Conservation (phyloP, 2,329 filamentous ascomycete genomes). For the Sordariomycetes sp. region DNA sequence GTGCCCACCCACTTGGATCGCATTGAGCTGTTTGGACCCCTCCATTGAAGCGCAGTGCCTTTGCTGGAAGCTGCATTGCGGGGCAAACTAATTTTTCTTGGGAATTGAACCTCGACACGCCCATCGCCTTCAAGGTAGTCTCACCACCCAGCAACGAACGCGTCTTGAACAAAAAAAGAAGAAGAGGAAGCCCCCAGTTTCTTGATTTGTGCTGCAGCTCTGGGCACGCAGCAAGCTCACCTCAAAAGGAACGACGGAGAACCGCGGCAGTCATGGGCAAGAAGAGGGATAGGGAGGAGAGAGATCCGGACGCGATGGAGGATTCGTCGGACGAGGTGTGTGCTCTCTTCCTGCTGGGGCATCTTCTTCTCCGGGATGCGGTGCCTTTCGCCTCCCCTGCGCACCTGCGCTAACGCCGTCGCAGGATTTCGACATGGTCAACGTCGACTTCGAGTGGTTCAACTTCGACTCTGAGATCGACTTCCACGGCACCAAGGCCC, state of each 20-base stretch:
- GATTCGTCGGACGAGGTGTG: constrained; percentile 43
- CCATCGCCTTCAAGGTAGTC: background rate
- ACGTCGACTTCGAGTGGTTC: constrained; percentile 99
- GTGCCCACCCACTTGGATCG: no score
- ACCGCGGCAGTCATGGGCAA: constrained; percentile 18
- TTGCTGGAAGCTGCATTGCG: background rate
- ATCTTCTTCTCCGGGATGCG: background rate
- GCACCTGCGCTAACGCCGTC: constrained; percentile 6
- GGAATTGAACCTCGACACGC: background rate
- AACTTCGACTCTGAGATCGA: constrained; percentile 83
- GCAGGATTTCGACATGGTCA: constrained; percentile 81
- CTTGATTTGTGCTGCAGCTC: no score
- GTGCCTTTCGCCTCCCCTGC: background rate
- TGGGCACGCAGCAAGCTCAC: background rate
- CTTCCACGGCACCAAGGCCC: constrained; percentile 87
- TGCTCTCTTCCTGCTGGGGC: constrained; percentile 5
- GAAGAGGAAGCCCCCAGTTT: no score
- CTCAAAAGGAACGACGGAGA: background rate
- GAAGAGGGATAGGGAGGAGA: constrained; percentile 36
- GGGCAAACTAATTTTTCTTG: background rate
- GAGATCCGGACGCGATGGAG: constrained; percentile 37
- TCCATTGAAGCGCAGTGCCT: no score
- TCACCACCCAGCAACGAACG: background rate
- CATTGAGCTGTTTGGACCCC: no score
- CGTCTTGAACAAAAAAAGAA: no score